Conservation (phyloP, 176 grass and related monocot species). For the Eragrostis nindensis region DNA sequence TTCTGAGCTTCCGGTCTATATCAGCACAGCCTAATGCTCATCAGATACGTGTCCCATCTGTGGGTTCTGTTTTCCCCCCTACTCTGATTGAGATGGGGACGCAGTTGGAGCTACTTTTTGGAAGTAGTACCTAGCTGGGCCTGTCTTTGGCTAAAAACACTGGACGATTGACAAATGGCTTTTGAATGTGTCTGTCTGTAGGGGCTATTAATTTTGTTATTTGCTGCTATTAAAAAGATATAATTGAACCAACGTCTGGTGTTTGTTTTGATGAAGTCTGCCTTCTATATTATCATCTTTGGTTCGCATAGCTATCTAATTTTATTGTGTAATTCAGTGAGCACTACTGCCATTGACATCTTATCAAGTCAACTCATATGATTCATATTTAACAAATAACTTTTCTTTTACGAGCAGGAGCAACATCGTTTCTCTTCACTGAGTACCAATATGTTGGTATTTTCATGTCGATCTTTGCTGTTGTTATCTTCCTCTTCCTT, state of each 20-base stretch:
- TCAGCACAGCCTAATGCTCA: constrained; percentile 11
- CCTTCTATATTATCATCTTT: neutral
- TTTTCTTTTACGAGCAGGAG: constrained; percentile 51
- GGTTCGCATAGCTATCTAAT: neutral
- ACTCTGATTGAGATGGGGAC: constrained; percentile 37
- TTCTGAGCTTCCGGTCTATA: neutral
- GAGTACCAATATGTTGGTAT: constrained; percentile 71
- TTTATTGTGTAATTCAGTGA: neutral
- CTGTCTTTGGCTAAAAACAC: neutral
- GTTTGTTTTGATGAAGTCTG: neutral
- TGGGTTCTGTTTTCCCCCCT: neutral
- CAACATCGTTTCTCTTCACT: constrained; percentile 65
- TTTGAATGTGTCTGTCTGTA: constrained; percentile 13
- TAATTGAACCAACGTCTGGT: neutral
- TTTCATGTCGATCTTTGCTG: constrained; percentile 61
- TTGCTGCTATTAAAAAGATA: constrained; percentile 24
- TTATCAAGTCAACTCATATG: neutral
- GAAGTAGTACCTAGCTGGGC: constrained; percentile 12
- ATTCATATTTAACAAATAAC: constrained; percentile 23
- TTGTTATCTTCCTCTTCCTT: constrained; percentile 66
- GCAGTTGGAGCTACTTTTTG: constrained; percentile 16
- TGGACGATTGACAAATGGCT: constrained; percentile 27
- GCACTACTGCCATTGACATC: neutral
- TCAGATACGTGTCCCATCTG: constrained; percentile 6
- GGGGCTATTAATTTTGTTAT: neutral